A percentile compares a stretch with the other conserved stretches of the same genome.
Evolutionary conservation across 345 rosid species (phyloP).

Genomic region (Eucalyptus grandis): DNA sequence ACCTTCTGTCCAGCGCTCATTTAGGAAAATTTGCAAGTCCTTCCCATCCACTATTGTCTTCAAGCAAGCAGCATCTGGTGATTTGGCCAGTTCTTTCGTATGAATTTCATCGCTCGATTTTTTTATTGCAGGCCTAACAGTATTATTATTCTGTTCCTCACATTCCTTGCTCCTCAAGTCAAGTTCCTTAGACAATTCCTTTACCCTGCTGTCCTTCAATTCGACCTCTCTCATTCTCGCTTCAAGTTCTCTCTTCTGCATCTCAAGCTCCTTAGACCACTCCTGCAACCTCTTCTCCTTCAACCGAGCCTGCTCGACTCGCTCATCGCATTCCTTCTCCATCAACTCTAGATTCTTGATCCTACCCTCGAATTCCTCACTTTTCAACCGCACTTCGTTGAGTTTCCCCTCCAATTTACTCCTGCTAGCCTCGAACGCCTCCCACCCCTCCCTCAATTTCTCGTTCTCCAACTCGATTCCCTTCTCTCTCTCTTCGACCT

Average conservation of each 20-base stretch:
- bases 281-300: conserved; percentile 5
- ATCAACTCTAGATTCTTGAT: background rate
- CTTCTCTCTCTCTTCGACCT: background rate
- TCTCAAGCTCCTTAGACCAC: background rate
- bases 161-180: background rate
- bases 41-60: conserved; percentile 12
- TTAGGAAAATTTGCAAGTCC: conserved; percentile 33
- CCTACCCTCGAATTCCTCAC: background rate
- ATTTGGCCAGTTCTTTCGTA: background rate
- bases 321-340: conserved; percentile 5
- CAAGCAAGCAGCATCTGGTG: background rate
- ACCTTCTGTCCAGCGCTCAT: conserved; percentile 16
- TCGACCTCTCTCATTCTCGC: conserved; percentile 12
- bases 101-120: background rate
- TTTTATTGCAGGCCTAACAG: background rate
- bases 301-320: background rate
- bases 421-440: background rate
- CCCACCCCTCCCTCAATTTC: background rate
- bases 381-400: background rate
- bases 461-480: conserved; percentile 1
- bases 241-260: conserved; percentile 10
- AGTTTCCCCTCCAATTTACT: background rate
- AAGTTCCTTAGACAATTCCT: background rate
- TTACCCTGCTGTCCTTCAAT: conserved; percentile 2
- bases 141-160: background rate